Conservation (phyloP, 2,329 filamentous ascomycete species). For the Hypomyces perniciosus region DNA sequence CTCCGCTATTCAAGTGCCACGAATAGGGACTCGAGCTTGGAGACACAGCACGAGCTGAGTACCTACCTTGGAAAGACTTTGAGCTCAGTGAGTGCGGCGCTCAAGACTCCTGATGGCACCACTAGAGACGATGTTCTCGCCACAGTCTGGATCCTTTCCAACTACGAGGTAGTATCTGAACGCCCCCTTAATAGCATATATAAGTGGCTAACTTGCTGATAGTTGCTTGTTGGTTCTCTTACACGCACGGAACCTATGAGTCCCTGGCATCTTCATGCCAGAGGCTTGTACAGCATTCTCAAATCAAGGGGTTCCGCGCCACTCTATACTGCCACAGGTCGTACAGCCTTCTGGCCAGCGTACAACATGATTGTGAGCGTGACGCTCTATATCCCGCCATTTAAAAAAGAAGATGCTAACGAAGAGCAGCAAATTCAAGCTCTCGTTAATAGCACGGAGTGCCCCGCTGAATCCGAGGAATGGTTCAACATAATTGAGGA, state of each 20-base stretch:
- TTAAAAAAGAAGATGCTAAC: slow-evolving; percentile 9
- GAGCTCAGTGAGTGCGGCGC: slow-evolving; percentile 32
- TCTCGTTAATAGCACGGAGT: slow-evolving; percentile 25
- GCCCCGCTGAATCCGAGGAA: slow-evolving; percentile 30
- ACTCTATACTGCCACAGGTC: slow-evolving; percentile 20
- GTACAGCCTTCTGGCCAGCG: slow-evolving; percentile 33
- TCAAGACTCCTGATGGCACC: slow-evolving; percentile 24
- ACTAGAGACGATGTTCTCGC: slow-evolving; percentile 31
- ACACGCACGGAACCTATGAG: slow-evolving; percentile 19
- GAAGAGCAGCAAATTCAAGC: slow-evolving; percentile 32
- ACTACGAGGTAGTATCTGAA: slow-evolving; percentile 30
- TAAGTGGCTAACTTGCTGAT: slow-evolving; percentile 12
- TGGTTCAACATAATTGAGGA: slow-evolving; percentile 30
- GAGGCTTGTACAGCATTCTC: slow-evolving; percentile 32
- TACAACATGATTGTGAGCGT: slow-evolving; percentile 33
- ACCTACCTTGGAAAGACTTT: slow-evolving; percentile 32
- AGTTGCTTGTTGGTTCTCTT: slow-evolving; percentile 35
- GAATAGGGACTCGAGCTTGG: slow-evolving; percentile 18
- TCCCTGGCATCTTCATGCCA: slow-evolving; percentile 33
- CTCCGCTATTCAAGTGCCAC: slow-evolving; percentile 27
- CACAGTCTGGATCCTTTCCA: slow-evolving; percentile 35
- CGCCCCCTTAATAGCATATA: neutral
- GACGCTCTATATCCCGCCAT: neutral
- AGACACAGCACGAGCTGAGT: slow-evolving; percentile 28
- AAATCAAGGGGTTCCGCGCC: slow-evolving; percentile 26